These are phyloP conservation scores for Gyromitra esculenta DNA, from an alignment of 2,329 filamentous ascomycete species.

Conservation along the genomic window DNA sequence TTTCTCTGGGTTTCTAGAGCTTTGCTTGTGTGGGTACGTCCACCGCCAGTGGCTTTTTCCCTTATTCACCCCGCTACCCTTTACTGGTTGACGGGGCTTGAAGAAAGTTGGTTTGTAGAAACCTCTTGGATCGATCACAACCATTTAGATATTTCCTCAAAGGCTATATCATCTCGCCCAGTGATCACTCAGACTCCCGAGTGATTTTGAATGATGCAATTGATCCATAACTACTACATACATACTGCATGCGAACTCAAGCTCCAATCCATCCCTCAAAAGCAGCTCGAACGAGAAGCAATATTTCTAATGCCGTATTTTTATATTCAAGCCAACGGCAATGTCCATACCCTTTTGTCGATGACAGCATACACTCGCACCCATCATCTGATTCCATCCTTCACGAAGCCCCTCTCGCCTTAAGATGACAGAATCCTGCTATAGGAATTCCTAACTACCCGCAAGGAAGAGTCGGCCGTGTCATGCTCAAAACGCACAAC, in stretches of 20 bases:
- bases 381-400: neutral
- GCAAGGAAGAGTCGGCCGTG: constrained; percentile 21
- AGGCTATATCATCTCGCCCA: neutral
- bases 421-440: constrained; percentile 17
- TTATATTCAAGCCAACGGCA: constrained; percentile 49
- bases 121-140: neutral
- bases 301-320: constrained; percentile 48
- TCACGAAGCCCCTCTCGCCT: constrained; percentile 17
- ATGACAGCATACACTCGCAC: constrained; percentile 42
- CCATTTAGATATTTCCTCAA: constrained; percentile 2
- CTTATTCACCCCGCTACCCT: constrained; percentile 13
- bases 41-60: constrained; percentile 10
- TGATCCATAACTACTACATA: neutral
- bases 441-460: constrained; percentile 36
- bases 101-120: neutral
- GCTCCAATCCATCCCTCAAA: neutral
- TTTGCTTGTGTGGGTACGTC: constrained; percentile 6
- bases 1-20: constrained; percentile 15
- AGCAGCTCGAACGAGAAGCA: constrained; percentile 3
- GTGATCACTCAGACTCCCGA: constrained; percentile 4
- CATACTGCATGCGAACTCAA: neutral
- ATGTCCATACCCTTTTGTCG: constrained; percentile 46
- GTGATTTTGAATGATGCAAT: constrained; percentile 36
- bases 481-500: constrained; percentile 41
- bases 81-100: neutral